Percentiles rank a stretch among this genome's conserved stretches.
These are phyloP conservation scores for Suillus subaureus DNA, from an alignment of 768 basidiomycete genomes.

Conservation along the genomic window DNA sequence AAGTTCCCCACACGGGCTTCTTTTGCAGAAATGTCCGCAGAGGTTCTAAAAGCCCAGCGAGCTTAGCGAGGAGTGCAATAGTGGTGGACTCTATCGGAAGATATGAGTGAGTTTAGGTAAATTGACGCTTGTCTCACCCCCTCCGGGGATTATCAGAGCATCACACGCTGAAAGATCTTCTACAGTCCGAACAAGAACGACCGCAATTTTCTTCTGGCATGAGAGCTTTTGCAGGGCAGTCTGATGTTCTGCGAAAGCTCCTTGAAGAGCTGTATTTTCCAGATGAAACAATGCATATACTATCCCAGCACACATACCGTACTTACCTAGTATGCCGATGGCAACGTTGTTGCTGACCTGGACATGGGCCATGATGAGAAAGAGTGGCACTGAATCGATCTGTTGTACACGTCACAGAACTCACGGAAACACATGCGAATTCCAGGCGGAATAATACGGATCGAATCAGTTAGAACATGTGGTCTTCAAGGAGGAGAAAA, in stretches of 20 bases:
- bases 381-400: not conserved
- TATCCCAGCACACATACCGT: not conserved
- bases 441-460: constrained; percentile 1
- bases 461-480: not conserved
- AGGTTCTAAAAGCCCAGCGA: constrained; percentile 79
- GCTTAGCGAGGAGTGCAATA: constrained; percentile 75
- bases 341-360: constrained; percentile 19
- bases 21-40: constrained; percentile 68
- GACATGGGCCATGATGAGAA: constrained; percentile 12
- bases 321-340: constrained; percentile 58
- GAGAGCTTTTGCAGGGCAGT: constrained; percentile 61
- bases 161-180: constrained; percentile 78
- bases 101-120: constrained; percentile 6
- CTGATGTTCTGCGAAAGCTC: constrained; percentile 90
- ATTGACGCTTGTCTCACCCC: constrained; percentile 49
- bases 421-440: not conserved
- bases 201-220: constrained; percentile 44
- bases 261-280: constrained; percentile 72
- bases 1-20: constrained; percentile 93
- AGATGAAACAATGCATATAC: not conserved
- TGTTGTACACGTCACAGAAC: not conserved
- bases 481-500: not conserved
- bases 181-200: constrained; percentile 67
- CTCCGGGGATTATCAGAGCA: constrained; percentile 92
- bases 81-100: constrained; percentile 78